Conservation (phyloP, 176 grass and related monocot genomes). For the Juncus inflexus region DNA sequence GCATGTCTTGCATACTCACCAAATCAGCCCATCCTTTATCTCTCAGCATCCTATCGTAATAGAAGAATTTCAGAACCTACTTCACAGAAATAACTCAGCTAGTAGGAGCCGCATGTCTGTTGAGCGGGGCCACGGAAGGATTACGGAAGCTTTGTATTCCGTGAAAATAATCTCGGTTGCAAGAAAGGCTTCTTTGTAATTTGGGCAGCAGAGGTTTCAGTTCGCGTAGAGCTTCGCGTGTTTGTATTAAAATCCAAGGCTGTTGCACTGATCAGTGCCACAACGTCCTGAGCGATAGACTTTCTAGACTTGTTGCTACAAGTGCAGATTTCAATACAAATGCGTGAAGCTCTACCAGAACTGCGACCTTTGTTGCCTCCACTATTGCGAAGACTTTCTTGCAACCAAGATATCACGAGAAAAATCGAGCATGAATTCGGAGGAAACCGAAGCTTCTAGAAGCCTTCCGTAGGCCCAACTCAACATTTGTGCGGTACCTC, state of each 20-base stretch:
- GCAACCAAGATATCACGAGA: constrained; percentile 39
- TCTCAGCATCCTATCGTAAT: too few species aligned
- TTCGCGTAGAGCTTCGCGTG: constrained; percentile 80
- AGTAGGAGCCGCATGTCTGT: too few species aligned
- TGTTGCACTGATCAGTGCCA: constrained; percentile 28
- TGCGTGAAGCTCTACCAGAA: constrained; percentile 81
- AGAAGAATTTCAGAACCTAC: too few species aligned
- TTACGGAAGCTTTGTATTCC: background rate
- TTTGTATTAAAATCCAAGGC: constrained; percentile 88
- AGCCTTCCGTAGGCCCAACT: too few species aligned
- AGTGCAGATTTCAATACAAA: constrained; percentile 87
- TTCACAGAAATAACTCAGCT: too few species aligned
- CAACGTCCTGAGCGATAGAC: background rate
- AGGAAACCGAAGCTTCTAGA: background rate
- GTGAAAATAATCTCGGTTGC: constrained; percentile 40
- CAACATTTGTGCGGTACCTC: too few species aligned
- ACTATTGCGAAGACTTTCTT: constrained; percentile 75
- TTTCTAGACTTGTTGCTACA: constrained; percentile 50
- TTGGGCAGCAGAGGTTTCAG: constrained; percentile 77
- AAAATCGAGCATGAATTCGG: background rate
- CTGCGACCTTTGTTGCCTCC: constrained; percentile 75
- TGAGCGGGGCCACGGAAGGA: too few species aligned
- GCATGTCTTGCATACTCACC: too few species aligned
- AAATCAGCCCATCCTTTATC: too few species aligned
- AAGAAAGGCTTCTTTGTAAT: constrained; percentile 76